Base-by-base conservation (phyloP, 192 early-diverging fungal genomes). In the Dimargaris cristalligena region DNA sequence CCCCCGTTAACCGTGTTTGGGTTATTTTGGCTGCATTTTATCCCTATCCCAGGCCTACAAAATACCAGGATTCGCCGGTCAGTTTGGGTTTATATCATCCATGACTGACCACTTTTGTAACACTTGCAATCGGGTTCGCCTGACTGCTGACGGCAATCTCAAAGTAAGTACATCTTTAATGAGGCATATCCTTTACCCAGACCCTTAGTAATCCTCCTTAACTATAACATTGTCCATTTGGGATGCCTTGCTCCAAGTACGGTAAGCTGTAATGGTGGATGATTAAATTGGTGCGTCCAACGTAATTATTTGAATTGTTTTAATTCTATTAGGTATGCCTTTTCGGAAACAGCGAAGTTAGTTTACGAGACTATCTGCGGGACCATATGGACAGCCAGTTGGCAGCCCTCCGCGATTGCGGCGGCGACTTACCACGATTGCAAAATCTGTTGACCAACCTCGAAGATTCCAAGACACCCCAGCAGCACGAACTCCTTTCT, bases 91-190 rank as follows among this genome's bases (percentile, higher is more conserved):
- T 65, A 95, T 98, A 52, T 91, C 90, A 2, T 93, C 90, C 1
- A 98, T 98, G 94, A 90, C 91, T n/a, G 81, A 93, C 38, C 88
- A 94, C 58, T 98, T 98, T 60, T 98, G 92, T 73, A 78, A 83
- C 3, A 87, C 91, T 0, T 98, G 94, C 67, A 95, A 93, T 65
- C 81, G 94, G 22, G 70, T 98, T 35, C 84, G 94, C 9, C 77
- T 98, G 44, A 81, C 91, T 23, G 90, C 94, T 1, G 91, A 98
- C 65, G 94, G 94, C 3, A 92, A 89, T 62, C 67, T 98, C 58
- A 98, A 98, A 65, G 81, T 81, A 23, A 26, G 63, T 57, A 44
- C 57, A 20, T 60, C 11, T 0, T 0, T 13, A 11, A 26, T 25
- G 30, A n/a, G n/a, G n/a, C n/a, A n/a, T n/a, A n/a, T n/a, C n/a